Base-by-base conservation (phyloP, 2,329 filamentous ascomycete species). In the Trichoderma polysporum region DNA sequence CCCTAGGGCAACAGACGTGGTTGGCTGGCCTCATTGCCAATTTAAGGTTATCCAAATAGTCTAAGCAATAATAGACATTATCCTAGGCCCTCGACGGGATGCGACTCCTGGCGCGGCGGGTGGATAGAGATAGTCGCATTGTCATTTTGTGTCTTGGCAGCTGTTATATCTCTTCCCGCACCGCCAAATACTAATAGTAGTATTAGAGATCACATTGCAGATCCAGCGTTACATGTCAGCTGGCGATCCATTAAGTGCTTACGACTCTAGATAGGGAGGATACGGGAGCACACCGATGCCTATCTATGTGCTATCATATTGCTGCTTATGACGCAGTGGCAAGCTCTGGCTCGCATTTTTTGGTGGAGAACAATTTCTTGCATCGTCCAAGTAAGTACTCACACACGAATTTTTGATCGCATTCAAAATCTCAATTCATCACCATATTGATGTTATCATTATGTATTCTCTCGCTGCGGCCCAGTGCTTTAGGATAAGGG, bases 1-100 rank as follows among this genome's bases (percentile, higher is more conserved):
- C 27, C 5, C n/a, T 27, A 22, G 52, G 25, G 19, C 4, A 53
- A 33, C 22, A 33, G 15, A 13, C 9, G 27, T 31, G 37, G 56
- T 47, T 59, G 25, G 56, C 41, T 41, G 17, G 25, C 9, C 17
- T 41, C 41, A 9, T 13, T 35, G 19, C 41, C 13, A n/a, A 63
- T 45, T 54, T 63, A 63, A 63, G 60, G 60, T 63, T 63, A 54
- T 35, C 27, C 17, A 33, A 22, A 41, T 39, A 54, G 49, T 19
- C 41, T 60, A 47, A 60, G 57, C 41, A 60, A 29, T 8, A 61
- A 61, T 29, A 13, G 31, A 12, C 35, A 27, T 25, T 29, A 53
- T 45, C 25, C 35, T 22, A 39, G 2, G 17, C 17, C 29, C 22
- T 8, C 35, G 13, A 25, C 3, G 22, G 60, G 60, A 54, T 54